phyloP scores from a whole-genome alignment of 495 filamentous ascomycete species.

The Immersiella caudata region DNA sequence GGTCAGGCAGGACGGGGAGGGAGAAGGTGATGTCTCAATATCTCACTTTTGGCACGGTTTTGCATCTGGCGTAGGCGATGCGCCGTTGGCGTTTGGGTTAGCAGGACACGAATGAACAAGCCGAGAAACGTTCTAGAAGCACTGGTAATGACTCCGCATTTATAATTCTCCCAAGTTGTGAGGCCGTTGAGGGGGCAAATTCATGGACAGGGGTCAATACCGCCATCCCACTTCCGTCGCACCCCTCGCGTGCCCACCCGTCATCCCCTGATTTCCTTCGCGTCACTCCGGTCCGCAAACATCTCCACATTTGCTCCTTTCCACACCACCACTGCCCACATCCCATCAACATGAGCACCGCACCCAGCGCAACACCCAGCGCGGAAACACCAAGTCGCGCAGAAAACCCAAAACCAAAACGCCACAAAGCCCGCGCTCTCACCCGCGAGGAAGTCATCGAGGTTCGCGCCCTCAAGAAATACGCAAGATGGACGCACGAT shows the following conservation, averaged over 20 bases:
- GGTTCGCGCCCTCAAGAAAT: constrained; percentile 18
- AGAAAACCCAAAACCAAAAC: not conserved
- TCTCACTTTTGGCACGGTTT: constrained; percentile 1
- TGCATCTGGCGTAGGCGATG: constrained; percentile 8
- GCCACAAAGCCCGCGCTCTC: constrained; percentile 13
- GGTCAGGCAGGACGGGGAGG: constrained; percentile 35
- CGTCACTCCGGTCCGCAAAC: not conserved
- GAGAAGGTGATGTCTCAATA: constrained; percentile 20
- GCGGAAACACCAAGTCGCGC: not conserved
- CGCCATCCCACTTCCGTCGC: not conserved
- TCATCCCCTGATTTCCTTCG: not conserved
- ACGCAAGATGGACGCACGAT: constrained; percentile 18
- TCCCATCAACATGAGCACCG: constrained; percentile 8
- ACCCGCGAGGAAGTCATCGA: constrained; percentile 16
- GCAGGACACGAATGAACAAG: not conserved
- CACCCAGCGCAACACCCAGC: constrained; percentile 4
- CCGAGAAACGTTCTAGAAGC: not conserved
- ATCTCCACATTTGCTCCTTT: not conserved
- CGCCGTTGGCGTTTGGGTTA: constrained; percentile 11
- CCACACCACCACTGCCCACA: not conserved
- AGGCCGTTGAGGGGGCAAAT: not conserved
- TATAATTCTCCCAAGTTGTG: too few relatives aligned
- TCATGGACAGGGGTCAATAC: not conserved
- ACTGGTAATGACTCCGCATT: too few relatives aligned
- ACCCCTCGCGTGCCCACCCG: not conserved